Evolutionary conservation across 805 yeast genomes (phyloP), one percentile per base, ranked within the genome.

Genomic region (Limtongia smithiae): DNA sequence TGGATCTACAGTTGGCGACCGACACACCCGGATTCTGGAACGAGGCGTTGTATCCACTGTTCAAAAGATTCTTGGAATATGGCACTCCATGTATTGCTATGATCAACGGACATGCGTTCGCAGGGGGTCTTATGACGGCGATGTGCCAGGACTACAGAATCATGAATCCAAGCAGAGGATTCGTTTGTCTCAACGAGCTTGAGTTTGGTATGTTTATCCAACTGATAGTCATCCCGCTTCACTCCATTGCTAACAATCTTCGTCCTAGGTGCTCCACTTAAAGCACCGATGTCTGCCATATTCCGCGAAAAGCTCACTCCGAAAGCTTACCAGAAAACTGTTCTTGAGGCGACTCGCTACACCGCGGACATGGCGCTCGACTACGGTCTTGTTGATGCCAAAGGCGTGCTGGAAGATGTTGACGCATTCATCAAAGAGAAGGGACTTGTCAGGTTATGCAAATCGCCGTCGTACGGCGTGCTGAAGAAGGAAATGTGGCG

Each of bases 41-140:
- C 30, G 58, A 65, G 30, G 37, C 49, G 27, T 62, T 64, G 53
- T 67, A 63, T 50, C 63, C 66, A 24, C 50, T 67, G 36, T 61
- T 67, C 65, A 58, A 65, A 31, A 60, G 61, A 15, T 49, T 66
- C 22, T 55, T 70, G 34, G 65, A 65, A 56, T 69, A 64, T 54
- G 73, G 73, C 17, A 64, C 68, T 62, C 73, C 73, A 12, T 67
- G 71, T 15, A 62, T 69, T 22, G 73, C 73, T 5, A 49, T 60
- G 43, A 59, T 69, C 32, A 69, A 69, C 46, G 73, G 73, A 37
- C 73, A 69, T 49, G 70, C 69, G 9, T 69, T 69, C 59, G 73
- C 73, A 1, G 73, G 71, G 3, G 73, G 71, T 3, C 68, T 69
- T 52, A 63, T 68, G 62, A 44, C 67, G 33, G 69, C 71, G 12